These are phyloP conservation scores for Ogataea trehaloabstinens DNA, from an alignment of 805 yeast species.

Conservation along the genomic window DNA sequence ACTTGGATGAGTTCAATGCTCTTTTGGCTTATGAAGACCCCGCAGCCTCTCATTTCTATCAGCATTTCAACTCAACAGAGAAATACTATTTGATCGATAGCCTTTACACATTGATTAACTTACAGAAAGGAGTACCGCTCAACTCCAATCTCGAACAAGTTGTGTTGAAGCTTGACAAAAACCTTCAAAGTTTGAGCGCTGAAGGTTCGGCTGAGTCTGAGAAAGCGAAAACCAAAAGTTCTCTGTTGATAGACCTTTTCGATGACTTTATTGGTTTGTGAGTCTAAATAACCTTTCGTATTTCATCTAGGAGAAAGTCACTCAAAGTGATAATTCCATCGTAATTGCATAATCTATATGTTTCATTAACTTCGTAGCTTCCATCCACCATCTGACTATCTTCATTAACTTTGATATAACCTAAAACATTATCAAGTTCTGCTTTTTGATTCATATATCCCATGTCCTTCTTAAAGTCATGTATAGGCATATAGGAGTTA, in stretches of 20 bases:
- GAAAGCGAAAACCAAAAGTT: slow-evolving; percentile 31
- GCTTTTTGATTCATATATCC: slow-evolving; percentile 55
- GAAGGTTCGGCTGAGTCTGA: slow-evolving; percentile 19
- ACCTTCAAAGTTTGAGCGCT: slow-evolving; percentile 9
- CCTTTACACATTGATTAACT: slow-evolving; percentile 36
- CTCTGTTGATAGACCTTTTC: slow-evolving; percentile 41
- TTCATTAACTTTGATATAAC: slow-evolving; percentile 60
- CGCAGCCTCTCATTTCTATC: slow-evolving; percentile 33
- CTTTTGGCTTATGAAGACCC: slow-evolving; percentile 56
- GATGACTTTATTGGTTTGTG: slow-evolving; percentile 44
- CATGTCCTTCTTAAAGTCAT: slow-evolving; percentile 66
- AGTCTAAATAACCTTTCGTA: slow-evolving; percentile 25
- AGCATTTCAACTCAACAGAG: slow-evolving; percentile 35
- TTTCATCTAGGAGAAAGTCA: slow-evolving; percentile 45
- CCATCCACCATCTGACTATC: slow-evolving; percentile 53
- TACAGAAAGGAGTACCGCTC: slow-evolving; percentile 9
- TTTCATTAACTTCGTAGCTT: slow-evolving; percentile 54
- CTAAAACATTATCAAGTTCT: slow-evolving; percentile 67
- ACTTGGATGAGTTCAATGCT: slow-evolving; percentile 46
- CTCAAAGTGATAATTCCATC: slow-evolving; percentile 53
- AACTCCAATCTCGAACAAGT: slow-evolving; percentile 25
- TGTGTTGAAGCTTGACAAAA: slow-evolving; percentile 19
- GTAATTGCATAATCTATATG: slow-evolving; percentile 53
- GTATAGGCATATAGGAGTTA: slow-evolving; percentile 61
- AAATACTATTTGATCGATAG: slow-evolving; percentile 39